phyloP scores from a whole-genome alignment of 441 rosid species.

The Erysimum pusillum region DNA sequence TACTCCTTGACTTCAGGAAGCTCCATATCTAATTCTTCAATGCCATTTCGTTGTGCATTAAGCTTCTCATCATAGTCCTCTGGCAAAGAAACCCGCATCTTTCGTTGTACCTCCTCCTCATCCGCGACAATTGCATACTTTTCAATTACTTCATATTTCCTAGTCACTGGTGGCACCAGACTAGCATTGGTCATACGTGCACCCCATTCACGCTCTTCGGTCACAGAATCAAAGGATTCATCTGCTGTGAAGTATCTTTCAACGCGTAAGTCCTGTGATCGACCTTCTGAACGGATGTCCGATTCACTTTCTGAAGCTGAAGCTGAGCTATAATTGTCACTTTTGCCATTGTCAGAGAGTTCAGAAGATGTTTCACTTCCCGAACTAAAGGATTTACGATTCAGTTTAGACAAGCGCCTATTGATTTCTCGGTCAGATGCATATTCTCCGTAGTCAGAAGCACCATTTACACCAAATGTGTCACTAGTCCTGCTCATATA shows the following conservation, averaged over 20 bases:
- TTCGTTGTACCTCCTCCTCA: slow-evolving; percentile 87
- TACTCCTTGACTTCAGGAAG: slow-evolving; percentile 99
- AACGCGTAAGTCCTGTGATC: slow-evolving; percentile 65
- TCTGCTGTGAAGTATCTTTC: slow-evolving; percentile 68
- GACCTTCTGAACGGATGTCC: slow-evolving; percentile 71
- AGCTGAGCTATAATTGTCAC: slow-evolving; percentile 69
- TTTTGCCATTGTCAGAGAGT: slow-evolving; percentile 71
- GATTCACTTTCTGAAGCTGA: slow-evolving; percentile 95
- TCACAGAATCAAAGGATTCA: slow-evolving; percentile 67
- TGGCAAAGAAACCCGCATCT: slow-evolving; percentile 94
- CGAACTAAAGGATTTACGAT: slow-evolving; percentile 82
- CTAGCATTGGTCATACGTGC: slow-evolving; percentile 99
- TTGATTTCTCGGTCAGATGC: slow-evolving; percentile 94
- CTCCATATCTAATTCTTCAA: slow-evolving; percentile 98
- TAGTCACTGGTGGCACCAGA: slow-evolving; percentile 98
- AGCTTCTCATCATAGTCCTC: slow-evolving; percentile 98
- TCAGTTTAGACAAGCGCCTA: slow-evolving; percentile 87
- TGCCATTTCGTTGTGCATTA: slow-evolving; percentile 85
- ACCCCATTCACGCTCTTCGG: slow-evolving; percentile 99
- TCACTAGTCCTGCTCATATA: slow-evolving; percentile 73
- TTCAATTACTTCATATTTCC: slow-evolving; percentile 96
- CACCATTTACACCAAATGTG: slow-evolving; percentile 58
- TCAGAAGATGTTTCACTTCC: slow-evolving; percentile 97
- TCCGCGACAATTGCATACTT: slow-evolving; percentile 86
- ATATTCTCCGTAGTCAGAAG: slow-evolving; percentile 74